phyloP scores from a whole-genome alignment of 441 rosid genomes.

The Euphorbia corollata region DNA sequence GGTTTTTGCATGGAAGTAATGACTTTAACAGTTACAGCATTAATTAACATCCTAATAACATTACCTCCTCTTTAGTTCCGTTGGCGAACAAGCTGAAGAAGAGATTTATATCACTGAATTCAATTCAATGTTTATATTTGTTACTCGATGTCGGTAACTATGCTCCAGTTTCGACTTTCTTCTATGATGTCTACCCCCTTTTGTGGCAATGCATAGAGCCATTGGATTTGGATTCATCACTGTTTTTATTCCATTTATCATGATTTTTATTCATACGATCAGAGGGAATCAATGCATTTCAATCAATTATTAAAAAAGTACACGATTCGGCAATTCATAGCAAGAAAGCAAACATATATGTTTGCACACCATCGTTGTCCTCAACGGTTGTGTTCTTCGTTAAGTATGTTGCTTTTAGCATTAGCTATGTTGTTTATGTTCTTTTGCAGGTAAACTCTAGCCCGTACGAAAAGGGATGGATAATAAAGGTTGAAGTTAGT shows the following conservation, averaged over 20 bases:
- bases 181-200: too few species aligned
- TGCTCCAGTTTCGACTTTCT: background rate
- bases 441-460: slow-evolving; percentile 66
- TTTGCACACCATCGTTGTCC: background rate
- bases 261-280: background rate
- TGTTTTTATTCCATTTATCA: background rate
- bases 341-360: background rate
- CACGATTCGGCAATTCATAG: too few species aligned
- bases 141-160: too few species aligned
- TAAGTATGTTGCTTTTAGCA: background rate
- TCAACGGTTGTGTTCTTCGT: background rate
- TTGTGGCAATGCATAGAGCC: background rate
- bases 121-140: background rate
- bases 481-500: slow-evolving; percentile 60
- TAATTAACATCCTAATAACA: background rate
- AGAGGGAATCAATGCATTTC: background rate
- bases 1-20: background rate
- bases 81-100: too few species aligned
- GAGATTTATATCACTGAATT: background rate
- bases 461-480: slow-evolving; percentile 82
- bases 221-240: background rate
- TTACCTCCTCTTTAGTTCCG: background rate
- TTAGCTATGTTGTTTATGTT: background rate
- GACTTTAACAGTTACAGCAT: background rate
- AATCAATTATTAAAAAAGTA: background rate